These are phyloP conservation scores for Fusarium anthophilum DNA, from an alignment of 2,329 filamentous ascomycete genomes.

Conservation along the genomic window DNA sequence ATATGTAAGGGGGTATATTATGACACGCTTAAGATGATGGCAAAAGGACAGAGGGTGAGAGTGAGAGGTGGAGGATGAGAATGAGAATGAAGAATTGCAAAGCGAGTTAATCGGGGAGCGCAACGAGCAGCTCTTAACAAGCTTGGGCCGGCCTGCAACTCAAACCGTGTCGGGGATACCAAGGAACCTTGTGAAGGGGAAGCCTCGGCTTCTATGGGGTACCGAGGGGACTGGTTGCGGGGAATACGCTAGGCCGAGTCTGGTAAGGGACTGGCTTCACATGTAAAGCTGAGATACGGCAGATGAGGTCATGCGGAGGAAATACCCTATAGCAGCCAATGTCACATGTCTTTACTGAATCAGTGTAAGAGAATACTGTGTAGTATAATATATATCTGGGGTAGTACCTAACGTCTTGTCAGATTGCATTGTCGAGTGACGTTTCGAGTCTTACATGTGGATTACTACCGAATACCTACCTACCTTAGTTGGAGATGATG, in stretches of 20 bases:
- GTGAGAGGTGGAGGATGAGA: not conserved
- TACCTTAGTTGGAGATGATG: not conserved
- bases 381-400: not conserved
- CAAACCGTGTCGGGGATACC: conserved; percentile 17
- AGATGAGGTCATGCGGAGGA: conserved; percentile 44
- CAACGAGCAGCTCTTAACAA: conserved; percentile 41
- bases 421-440: not conserved
- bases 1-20: conserved; percentile 23
- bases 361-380: not conserved
- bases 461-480: not conserved
- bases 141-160: conserved; percentile 36
- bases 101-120: conserved; percentile 15
- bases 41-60: conserved; percentile 1
- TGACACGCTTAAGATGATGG: conserved; percentile 29
- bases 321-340: conserved; percentile 4
- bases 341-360: conserved; percentile 24
- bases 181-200: conserved; percentile 38
- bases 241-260: conserved; percentile 39
- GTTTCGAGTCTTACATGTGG: not conserved
- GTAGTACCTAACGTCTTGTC: not conserved
- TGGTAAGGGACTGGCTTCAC: conserved; percentile 40
- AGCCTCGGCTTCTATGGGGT: conserved; percentile 45
- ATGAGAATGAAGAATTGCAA: not conserved
- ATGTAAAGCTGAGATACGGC: conserved; percentile 36
- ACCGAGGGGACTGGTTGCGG: conserved; percentile 44